A percentile compares a stretch with the other conserved stretches of the same genome.
phyloP scores from a whole-genome alignment of 164 flowering plant species.

The Hamamelis virginiana region DNA sequence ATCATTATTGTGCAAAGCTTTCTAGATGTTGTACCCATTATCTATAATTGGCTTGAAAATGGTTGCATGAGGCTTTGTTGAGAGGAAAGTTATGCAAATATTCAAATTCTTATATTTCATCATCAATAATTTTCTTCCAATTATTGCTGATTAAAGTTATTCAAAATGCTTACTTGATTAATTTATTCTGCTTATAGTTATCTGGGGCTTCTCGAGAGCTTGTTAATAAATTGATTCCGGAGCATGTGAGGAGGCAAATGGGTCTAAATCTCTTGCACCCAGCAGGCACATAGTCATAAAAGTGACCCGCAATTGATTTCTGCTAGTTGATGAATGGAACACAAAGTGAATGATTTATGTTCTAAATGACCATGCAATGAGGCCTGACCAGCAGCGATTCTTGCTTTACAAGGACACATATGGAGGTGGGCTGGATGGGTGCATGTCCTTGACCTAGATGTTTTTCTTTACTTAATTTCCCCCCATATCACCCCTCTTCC shows the following conservation, averaged over 20 bases:
- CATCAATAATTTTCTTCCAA: too few species aligned
- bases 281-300: constrained; percentile 34
- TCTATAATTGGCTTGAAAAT: too few species aligned
- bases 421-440: constrained; percentile 17
- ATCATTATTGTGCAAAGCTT: too few species aligned
- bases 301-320: background rate
- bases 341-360: constrained; percentile 11
- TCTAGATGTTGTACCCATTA: too few species aligned
- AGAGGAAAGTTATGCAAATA: too few species aligned
- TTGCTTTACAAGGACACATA: constrained; percentile 9
- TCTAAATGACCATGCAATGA: constrained; percentile 2
- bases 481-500: background rate
- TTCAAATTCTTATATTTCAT: too few species aligned
- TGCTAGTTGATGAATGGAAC: background rate
- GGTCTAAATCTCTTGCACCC: constrained; percentile 45
- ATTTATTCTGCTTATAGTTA: constrained; percentile 41
- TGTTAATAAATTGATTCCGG: constrained; percentile 74
- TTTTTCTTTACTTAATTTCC: background rate
- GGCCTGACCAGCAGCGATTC: constrained; percentile 13
- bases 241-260: constrained; percentile 62
- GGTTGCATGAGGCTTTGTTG: too few species aligned
- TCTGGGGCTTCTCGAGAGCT: constrained; percentile 81
- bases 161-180: too few species aligned
- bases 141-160: too few species aligned
- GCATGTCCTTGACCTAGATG: constrained; percentile 3